phyloP scores from a whole-genome alignment of 441 rosid genomes.

The Kokia cookei region DNA sequence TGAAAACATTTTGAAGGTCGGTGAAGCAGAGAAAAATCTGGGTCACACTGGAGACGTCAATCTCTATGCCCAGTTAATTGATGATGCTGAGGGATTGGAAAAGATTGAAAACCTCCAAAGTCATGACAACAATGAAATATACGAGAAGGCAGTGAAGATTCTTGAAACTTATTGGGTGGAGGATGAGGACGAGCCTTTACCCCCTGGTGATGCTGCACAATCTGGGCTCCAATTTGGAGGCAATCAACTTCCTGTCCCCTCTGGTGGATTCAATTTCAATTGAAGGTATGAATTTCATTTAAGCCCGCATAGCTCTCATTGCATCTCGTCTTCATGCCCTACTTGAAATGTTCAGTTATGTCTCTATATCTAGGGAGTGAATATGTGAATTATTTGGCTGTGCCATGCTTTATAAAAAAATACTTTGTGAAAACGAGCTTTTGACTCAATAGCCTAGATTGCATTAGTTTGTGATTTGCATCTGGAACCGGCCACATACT shows the following conservation, averaged over 20 bases:
- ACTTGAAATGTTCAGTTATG: no score
- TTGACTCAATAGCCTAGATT: background rate
- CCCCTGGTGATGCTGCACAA: slow-evolving; percentile 25
- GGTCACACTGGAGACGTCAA: slow-evolving; percentile 31
- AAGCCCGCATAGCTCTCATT: background rate
- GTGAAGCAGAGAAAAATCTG: slow-evolving; percentile 37
- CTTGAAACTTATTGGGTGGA: slow-evolving; percentile 45
- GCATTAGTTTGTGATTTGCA: background rate
- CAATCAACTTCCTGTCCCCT: slow-evolving; percentile 30
- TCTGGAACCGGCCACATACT: background rate
- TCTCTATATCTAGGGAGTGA: no score
- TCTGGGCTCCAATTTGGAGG: slow-evolving; percentile 43
- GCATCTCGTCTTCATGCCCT: background rate
- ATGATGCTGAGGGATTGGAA: slow-evolving; percentile 51
- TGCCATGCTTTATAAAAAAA: no score
- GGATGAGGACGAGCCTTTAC: slow-evolving; percentile 32
- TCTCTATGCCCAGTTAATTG: slow-evolving; percentile 37
- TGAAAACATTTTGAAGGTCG: slow-evolving; percentile 54
- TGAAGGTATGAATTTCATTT: slow-evolving; percentile 25
- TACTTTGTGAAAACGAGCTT: background rate
- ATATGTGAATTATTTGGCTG: no score
- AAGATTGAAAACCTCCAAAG: slow-evolving; percentile 56
- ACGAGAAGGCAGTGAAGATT: slow-evolving; percentile 41
- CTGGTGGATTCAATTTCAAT: slow-evolving; percentile 51
- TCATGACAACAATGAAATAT: slow-evolving; percentile 42